Conservation (phyloP, 768 basidiomycete genomes). For the Mycena filopes region DNA sequence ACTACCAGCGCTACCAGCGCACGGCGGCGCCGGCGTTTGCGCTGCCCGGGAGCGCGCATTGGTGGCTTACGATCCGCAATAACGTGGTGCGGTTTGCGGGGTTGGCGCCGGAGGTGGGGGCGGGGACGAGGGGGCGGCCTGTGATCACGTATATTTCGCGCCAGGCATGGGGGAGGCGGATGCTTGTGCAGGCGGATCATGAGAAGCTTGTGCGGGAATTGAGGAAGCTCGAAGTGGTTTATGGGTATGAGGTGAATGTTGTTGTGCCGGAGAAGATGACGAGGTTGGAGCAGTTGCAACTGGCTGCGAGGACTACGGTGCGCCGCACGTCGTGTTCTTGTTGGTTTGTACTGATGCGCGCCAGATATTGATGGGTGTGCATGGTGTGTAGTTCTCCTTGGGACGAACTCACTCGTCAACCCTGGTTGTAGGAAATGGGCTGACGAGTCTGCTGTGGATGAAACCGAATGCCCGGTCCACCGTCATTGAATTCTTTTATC, state of each 20-base stretch:
- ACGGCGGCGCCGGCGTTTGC: slow-evolving; percentile 80
- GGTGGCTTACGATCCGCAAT: slow-evolving; percentile 86
- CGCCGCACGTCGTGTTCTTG: slow-evolving; percentile 37
- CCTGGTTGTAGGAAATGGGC: slow-evolving; percentile 66
- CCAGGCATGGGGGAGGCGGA: slow-evolving; percentile 89
- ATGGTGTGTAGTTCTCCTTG: too few species aligned
- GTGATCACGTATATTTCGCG: slow-evolving; percentile 95
- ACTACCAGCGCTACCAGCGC: slow-evolving; percentile 77
- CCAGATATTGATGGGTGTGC: slow-evolving; percentile 94
- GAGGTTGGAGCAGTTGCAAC: slow-evolving; percentile 79
- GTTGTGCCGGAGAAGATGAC: slow-evolving; percentile 87
- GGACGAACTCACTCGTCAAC: too few species aligned
- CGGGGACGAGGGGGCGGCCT: slow-evolving; percentile 62
- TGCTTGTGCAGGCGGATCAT: slow-evolving; percentile 81
- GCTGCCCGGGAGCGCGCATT: slow-evolving; percentile 78
- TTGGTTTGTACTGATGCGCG: slow-evolving; percentile 10
- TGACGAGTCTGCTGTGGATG: slow-evolving; percentile 94
- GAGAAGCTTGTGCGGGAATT: slow-evolving; percentile 82
- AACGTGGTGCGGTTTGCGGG: slow-evolving; percentile 81
- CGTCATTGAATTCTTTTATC: slow-evolving; percentile 93
- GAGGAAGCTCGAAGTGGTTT: slow-evolving; percentile 69
- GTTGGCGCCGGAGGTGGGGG: slow-evolving; percentile 53
- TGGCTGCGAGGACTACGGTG: slow-evolving; percentile 90
- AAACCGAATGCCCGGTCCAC: slow-evolving; percentile 82
- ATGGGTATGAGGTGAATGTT: slow-evolving; percentile 90